These are phyloP conservation scores for Vigna trinervia DNA, from an alignment of 306 rosid genomes.

Conservation along the genomic window DNA sequence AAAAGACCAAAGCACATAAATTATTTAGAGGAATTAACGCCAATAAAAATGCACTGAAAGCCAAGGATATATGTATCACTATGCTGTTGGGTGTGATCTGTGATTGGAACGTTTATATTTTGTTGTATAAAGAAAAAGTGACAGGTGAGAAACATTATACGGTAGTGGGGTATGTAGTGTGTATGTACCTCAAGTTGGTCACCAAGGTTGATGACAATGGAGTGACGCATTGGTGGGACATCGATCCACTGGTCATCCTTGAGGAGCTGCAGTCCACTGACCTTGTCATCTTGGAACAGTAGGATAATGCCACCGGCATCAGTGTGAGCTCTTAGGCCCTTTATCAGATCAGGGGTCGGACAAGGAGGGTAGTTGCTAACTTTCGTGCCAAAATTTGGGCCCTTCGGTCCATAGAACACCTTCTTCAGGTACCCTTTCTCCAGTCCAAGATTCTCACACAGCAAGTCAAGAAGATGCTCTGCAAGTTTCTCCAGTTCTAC, in stretches of 20 bases:
- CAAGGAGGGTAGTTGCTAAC: conserved; percentile 97
- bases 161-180: background rate
- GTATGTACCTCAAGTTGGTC: conserved; percentile 91
- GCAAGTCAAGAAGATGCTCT: conserved; percentile 73
- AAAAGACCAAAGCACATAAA: background rate
- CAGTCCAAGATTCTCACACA: conserved; percentile 91
- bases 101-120: background rate
- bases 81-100: conserved; percentile 15
- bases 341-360: conserved; percentile 89
- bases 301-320: conserved; percentile 98
- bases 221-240: conserved; percentile 96
- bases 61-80: background rate
- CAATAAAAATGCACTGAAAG: conserved; percentile 6
- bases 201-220: conserved; percentile 95
- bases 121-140: background rate
- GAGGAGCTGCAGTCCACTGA: conserved; percentile 96
- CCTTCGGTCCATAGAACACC: conserved; percentile 79
- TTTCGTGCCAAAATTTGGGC: conserved; percentile 92
- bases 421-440: conserved; percentile 88
- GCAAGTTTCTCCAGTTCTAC: conserved; percentile 76
- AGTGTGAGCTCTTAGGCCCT: conserved; percentile 95
- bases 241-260: conserved; percentile 87
- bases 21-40: background rate
- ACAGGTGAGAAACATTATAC: background rate
- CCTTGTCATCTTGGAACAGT: conserved; percentile 94